These are phyloP conservation scores for Colletotrichum sp. DNA, from an alignment of 2,329 filamentous ascomycete species.

Conservation along the genomic window DNA sequence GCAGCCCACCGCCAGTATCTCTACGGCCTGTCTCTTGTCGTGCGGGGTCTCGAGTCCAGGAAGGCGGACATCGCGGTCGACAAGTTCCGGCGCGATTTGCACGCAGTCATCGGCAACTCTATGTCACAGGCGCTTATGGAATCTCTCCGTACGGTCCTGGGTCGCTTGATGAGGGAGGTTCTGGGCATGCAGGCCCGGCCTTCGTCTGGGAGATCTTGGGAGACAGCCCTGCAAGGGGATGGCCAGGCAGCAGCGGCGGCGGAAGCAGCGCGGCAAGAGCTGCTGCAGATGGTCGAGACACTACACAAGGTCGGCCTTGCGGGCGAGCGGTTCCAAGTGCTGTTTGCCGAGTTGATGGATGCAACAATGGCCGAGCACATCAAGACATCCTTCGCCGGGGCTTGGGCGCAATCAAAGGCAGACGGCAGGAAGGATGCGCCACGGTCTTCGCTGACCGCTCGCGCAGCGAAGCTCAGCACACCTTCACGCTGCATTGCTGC, in stretches of 20 bases:
- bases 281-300: constrained; percentile 62
- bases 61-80: constrained; percentile 41
- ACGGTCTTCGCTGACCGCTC: constrained; percentile 26
- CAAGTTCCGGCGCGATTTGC: constrained; percentile 65
- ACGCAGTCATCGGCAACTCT: constrained; percentile 70
- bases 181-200: constrained; percentile 39
- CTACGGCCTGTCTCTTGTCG: constrained; percentile 57
- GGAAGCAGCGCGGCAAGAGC: constrained; percentile 49
- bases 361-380: constrained; percentile 69
- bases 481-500: constrained; percentile 62
- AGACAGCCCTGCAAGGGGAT: constrained; percentile 25
- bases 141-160: constrained; percentile 60
- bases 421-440: constrained; percentile 26
- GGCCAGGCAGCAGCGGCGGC: constrained; percentile 22
- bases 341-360: constrained; percentile 76
- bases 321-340: constrained; percentile 71
- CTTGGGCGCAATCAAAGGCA: constrained; percentile 54
- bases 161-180: constrained; percentile 47
- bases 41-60: constrained; percentile 48
- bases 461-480: constrained; percentile 27
- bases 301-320: constrained; percentile 70
- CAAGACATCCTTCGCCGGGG: constrained; percentile 63
- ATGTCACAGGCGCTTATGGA: constrained; percentile 57
- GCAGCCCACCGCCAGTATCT: constrained; percentile 63
- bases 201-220: constrained; percentile 8